These are phyloP conservation scores for Chimonanthus praecox DNA, from an alignment of 164 flowering plant species.

Conservation along the genomic window DNA sequence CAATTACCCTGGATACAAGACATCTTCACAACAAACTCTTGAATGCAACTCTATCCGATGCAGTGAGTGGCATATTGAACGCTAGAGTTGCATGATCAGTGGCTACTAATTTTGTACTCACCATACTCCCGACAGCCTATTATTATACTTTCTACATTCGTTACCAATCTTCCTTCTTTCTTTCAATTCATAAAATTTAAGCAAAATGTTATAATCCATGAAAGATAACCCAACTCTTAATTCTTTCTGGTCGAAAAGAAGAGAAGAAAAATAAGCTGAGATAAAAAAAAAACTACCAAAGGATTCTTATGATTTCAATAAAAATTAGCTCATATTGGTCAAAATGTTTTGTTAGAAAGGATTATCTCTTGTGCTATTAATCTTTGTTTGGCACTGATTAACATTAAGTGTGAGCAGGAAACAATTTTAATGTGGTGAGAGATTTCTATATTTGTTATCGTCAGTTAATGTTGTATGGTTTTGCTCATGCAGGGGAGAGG, in stretches of 20 bases:
- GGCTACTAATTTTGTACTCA: background rate
- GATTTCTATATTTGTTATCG: too few relatives aligned
- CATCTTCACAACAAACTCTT: too few relatives aligned
- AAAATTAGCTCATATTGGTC: background rate
- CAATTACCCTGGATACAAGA: too few relatives aligned
- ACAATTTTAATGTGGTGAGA: background rate
- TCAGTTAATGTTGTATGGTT: too few relatives aligned
- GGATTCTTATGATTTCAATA: background rate
- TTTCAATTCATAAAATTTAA: background rate
- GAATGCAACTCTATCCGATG: too few relatives aligned
- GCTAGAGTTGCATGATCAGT: too few relatives aligned
- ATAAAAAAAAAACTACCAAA: too few relatives aligned
- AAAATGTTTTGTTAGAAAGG: background rate
- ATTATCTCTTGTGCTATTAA: background rate
- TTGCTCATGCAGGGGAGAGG: slow-evolving; percentile 62
- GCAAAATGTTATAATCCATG: too few relatives aligned
- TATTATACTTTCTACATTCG: background rate
- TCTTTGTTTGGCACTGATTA: background rate
- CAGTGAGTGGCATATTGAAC: too few relatives aligned
- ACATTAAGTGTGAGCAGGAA: background rate
- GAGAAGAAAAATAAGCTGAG: background rate
- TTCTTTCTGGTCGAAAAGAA: background rate
- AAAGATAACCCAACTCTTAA: background rate
- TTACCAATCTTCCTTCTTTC: background rate
- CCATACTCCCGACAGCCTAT: background rate